Base-by-base conservation (phyloP, 2,329 filamentous ascomycete genomes). In the Chaetomiaceae sp. region DNA sequence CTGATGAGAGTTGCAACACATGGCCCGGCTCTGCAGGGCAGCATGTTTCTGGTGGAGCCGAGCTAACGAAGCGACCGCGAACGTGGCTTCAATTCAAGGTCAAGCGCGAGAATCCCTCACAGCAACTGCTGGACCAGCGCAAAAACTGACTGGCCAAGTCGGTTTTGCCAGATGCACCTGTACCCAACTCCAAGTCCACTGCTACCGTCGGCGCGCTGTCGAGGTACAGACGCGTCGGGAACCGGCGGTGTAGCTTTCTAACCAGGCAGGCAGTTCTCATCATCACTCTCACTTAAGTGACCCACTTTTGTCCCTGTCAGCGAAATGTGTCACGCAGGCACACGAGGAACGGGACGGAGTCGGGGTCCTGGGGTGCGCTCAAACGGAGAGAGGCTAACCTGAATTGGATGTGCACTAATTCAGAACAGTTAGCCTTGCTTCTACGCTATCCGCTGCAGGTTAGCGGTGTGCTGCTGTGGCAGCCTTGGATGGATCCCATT, bases 211-310 rank as follows among this genome's bases (percentile, higher is more conserved):
- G 37, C 23, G 14, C 23, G 48, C 42, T 33, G 38, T 23, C 46
- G 36, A 31, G 58, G 53, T 62, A 58, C 58, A 14, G 12, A 27
- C 11, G 34, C 22, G 19, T 29, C 25, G 20, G 37, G 37, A 55
- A 48, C 38, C 46, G 51, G 60, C 60, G 60, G 60, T 63, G 61
- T 59, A 60, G 56, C 55, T 46, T n/a, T 55, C 58, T 58, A 61
- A 54, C 51, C 29, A 37, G 46, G 31, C 40, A 51, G 37, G n/a
- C n/a, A n/a, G n/a, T n/a, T n/a, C n/a, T n/a, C n/a, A n/a, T n/a
- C n/a, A n/a, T n/a, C n/a, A n/a, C 39, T n/a, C 39, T 34, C 29
- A 39, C 25, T 50, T 17, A 50, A 46, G 45, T 47, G n/a, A 9
- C 25, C 40, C 39, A 38, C 36, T 20, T 7, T n/a, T 42, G n/a